Conservation (phyloP, 2,329 filamentous ascomycete genomes). For the Colletotrichum sp. region DNA sequence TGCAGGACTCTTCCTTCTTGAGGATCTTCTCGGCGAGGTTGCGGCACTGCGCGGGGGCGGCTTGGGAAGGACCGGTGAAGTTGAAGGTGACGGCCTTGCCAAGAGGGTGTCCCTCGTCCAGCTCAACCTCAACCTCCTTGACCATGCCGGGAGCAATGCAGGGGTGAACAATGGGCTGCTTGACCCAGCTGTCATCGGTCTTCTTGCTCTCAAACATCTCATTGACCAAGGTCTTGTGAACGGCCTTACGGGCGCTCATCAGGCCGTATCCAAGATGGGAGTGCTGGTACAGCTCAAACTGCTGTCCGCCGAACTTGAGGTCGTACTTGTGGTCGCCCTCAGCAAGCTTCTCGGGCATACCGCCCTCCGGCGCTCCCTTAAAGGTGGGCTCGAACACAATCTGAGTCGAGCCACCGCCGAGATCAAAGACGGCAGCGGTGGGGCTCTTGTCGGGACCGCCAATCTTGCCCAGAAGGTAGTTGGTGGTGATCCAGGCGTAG, state of each 20-base stretch:
- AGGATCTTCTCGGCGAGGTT: conserved; percentile 89
- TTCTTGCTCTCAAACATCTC: conserved; percentile 70
- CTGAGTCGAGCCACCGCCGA: conserved; percentile 96
- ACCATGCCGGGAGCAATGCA: conserved; percentile 85
- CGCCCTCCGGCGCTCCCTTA: conserved; percentile 71
- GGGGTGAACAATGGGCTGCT: conserved; percentile 77
- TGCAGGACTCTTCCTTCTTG: conserved; percentile 83
- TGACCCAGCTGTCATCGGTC: conserved; percentile 69
- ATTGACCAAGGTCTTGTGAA: conserved; percentile 78
- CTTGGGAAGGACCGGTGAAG: conserved; percentile 82
- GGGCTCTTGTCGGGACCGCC: conserved; percentile 88
- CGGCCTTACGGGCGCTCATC: conserved; percentile 89
- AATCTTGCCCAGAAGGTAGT: conserved; percentile 98
- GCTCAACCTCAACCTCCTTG: conserved; percentile 74
- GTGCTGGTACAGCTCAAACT: conserved; percentile 96
- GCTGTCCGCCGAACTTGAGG: conserved; percentile 85
- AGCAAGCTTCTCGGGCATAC: conserved; percentile 83
- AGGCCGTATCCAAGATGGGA: conserved; percentile 96
- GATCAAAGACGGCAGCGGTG: conserved; percentile 93
- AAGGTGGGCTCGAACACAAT: conserved; percentile 99
- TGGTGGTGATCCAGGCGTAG: conserved; percentile 98
- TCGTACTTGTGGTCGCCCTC: conserved; percentile 97
- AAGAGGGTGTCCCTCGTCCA: conserved; percentile 70
- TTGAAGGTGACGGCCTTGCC: conserved; percentile 72
- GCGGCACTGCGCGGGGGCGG: conserved; percentile 86